phyloP scores from a whole-genome alignment of 805 yeast genomes.

The Saturnispora bothae region DNA sequence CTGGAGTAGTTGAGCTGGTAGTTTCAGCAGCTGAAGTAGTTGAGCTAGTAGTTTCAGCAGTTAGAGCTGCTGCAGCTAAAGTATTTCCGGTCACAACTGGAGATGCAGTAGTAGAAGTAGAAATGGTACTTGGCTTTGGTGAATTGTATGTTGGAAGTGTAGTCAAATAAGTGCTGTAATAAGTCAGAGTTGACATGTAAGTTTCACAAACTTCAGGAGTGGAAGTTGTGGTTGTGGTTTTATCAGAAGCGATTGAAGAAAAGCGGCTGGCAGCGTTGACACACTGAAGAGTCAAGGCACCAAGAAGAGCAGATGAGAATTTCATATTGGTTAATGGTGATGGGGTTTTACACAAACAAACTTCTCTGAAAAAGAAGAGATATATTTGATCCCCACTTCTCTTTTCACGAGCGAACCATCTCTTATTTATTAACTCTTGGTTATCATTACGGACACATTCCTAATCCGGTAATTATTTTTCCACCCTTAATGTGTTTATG shows the following conservation, averaged over 20 bases:
- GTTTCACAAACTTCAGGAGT: background rate
- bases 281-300: background rate
- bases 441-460: background rate
- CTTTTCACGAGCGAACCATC: no score
- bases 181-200: background rate
- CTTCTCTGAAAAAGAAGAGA: background rate
- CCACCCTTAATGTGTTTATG: no score
- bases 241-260: background rate
- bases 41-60: slow-evolving; percentile 5
- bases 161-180: background rate
- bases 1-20: slow-evolving; percentile 7
- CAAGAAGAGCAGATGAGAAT: slow-evolving; percentile 7
- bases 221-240: slow-evolving; percentile 5
- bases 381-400: no score
- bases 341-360: background rate
- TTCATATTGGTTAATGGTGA: slow-evolving; percentile 2
- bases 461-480: background rate
- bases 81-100: slow-evolving; percentile 4
- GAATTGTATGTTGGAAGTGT: background rate
- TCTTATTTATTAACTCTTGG: no score
- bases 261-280: slow-evolving; percentile 1
- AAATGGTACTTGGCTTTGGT: slow-evolving; percentile 5
- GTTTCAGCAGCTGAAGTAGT: slow-evolving; percentile 11
- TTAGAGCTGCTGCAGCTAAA: slow-evolving; percentile 7
- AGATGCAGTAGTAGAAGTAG: slow-evolving; percentile 6